phyloP scores from a whole-genome alignment of 768 basidiomycete genomes.

The Boletus bicolor region DNA sequence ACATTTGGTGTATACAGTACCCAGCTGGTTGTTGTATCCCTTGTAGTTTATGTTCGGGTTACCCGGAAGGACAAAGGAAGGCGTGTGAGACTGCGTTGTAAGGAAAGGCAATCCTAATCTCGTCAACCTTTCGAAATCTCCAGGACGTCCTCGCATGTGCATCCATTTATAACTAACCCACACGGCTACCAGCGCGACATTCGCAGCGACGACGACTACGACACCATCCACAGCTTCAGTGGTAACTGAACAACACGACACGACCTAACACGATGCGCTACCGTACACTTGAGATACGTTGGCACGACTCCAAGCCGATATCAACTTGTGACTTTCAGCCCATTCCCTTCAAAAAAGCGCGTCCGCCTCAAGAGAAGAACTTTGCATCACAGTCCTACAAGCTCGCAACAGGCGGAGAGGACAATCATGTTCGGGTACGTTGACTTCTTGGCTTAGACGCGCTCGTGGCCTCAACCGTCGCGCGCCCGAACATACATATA shows the following conservation, averaged over 20 bases:
- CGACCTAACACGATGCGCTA: conserved; percentile 60
- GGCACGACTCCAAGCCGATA: conserved; percentile 95
- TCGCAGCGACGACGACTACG: conserved; percentile 10
- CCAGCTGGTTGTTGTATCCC: neutral
- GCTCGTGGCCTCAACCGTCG: conserved; percentile 6
- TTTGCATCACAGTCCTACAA: conserved; percentile 77
- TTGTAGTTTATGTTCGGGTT: conserved; percentile 7
- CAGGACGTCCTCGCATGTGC: conserved; percentile 1
- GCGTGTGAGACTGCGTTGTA: conserved; percentile 24
- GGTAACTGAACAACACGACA: neutral
- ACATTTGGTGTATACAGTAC: conserved; percentile 8
- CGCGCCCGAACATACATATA: conserved; percentile 29
- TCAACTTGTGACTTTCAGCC: conserved; percentile 97
- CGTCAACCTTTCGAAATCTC: neutral
- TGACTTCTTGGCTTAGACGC: conserved; percentile 9
- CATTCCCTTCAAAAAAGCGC: conserved; percentile 74
- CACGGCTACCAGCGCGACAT: conserved; percentile 5
- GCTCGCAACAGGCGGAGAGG: conserved; percentile 93
- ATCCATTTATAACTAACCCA: conserved; percentile 4
- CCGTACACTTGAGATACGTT: conserved; percentile 89
- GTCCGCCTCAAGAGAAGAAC: conserved; percentile 53
- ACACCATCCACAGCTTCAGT: neutral
- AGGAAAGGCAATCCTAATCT: conserved; percentile 12
- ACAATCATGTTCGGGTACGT: conserved; percentile 94
- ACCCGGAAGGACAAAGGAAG: conserved; percentile 11